phyloP scores from a whole-genome alignment of 306 rosid species.

The Malus asiatica region DNA sequence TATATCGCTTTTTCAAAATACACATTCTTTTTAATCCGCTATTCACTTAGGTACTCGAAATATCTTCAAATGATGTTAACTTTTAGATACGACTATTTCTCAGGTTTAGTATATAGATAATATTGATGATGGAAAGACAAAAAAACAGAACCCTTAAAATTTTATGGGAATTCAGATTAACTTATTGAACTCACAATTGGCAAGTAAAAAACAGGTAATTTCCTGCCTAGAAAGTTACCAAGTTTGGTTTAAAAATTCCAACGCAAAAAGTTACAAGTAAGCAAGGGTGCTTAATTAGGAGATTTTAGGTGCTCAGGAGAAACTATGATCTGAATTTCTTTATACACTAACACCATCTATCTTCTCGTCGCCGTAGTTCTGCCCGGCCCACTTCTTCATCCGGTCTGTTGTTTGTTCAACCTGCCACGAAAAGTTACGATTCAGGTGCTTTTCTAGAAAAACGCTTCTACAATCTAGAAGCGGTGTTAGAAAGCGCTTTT shows the following conservation, averaged over 20 bases:
- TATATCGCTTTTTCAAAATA: too few relatives aligned
- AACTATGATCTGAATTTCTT: not conserved
- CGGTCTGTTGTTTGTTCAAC: constrained; percentile 38
- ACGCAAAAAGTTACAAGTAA: not conserved
- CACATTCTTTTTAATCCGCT: too few relatives aligned
- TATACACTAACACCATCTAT: not conserved
- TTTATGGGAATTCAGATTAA: not conserved
- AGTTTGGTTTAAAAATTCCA: not conserved
- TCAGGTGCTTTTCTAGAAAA: not conserved
- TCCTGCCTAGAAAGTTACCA: not conserved
- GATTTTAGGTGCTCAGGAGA: not conserved
- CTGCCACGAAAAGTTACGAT: constrained; percentile 8
- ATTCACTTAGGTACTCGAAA: too few relatives aligned
- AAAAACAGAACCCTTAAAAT: not conserved
- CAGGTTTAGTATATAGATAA: not conserved
- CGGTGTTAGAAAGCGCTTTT: not conserved
- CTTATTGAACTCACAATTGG: not conserved
- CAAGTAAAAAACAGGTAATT: not conserved
- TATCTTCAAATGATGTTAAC: not conserved
- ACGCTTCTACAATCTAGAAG: not conserved
- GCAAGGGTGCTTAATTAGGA: not conserved
- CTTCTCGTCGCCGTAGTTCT: constrained; percentile 11
- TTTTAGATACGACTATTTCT: not conserved
- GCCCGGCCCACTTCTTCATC: constrained; percentile 51
- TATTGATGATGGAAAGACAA: not conserved